These are phyloP conservation scores for Quercus alba DNA, from an alignment of 306 rosid genomes.

Conservation along the genomic window DNA sequence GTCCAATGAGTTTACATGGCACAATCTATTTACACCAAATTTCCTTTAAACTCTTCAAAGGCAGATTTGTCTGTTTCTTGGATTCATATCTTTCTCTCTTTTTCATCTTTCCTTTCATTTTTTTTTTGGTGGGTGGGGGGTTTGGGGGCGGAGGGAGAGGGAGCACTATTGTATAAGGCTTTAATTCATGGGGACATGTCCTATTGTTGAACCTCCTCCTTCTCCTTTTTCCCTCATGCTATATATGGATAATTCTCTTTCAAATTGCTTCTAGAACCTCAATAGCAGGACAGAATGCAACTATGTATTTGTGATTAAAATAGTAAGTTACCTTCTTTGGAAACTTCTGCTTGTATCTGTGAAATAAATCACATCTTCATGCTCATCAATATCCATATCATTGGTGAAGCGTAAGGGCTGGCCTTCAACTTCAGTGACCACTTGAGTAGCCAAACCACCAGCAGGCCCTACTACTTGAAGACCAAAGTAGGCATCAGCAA, in stretches of 20 bases:
- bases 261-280: neutral
- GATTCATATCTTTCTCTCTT: too few species aligned
- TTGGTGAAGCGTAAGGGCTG: constrained; percentile 72
- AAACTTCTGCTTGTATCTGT: constrained; percentile 65
- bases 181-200: too few species aligned
- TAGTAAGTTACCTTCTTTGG: constrained; percentile 70
- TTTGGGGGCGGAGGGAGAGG: too few species aligned
- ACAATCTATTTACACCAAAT: neutral
- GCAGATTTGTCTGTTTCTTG: too few species aligned
- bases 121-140: too few species aligned
- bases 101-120: too few species aligned
- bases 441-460: constrained; percentile 77
- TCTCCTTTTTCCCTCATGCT: neutral
- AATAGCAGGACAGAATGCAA: neutral
- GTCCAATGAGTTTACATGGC: neutral
- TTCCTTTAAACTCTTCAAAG: neutral
- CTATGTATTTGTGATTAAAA: neutral
- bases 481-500: constrained; percentile 92
- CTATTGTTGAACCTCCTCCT: too few species aligned
- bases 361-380: constrained; percentile 66
- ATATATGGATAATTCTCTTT: neutral
- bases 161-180: too few species aligned
- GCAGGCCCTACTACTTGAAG: constrained; percentile 75
- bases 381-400: constrained; percentile 76
- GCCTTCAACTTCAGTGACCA: constrained; percentile 71